Conservation (phyloP, 345 rosid species). For the Mangifera indica region DNA sequence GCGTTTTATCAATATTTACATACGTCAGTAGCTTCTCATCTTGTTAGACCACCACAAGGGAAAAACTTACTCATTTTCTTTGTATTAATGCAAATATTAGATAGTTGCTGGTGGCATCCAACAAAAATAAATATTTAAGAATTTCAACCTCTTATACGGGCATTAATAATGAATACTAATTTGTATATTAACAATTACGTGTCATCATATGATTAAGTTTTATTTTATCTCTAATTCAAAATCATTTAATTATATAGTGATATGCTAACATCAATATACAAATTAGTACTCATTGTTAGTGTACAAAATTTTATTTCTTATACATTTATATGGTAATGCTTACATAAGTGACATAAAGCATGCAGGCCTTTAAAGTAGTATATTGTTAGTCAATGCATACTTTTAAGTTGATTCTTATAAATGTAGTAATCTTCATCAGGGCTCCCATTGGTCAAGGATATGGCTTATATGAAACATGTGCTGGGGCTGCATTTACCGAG, state of each 20-base stretch:
- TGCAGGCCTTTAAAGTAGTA: not conserved
- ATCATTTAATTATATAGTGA: too few species aligned
- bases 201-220: not conserved
- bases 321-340: not conserved
- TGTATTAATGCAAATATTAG: not conserved
- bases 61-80: constrained; percentile 17
- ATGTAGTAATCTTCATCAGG: constrained; percentile 31
- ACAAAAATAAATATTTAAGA: not conserved
- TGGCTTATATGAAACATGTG: constrained; percentile 93
- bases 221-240: too few species aligned
- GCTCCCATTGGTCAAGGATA: constrained; percentile 87
- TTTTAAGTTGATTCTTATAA: too few species aligned
- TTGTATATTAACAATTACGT: not conserved
- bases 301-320: too few species aligned
- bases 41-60: not conserved
- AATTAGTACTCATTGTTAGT: too few species aligned
- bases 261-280: too few species aligned
- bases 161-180: too few species aligned
- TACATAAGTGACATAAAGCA: not conserved
- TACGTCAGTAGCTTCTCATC: constrained; percentile 54
- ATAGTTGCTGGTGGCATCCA: not conserved
- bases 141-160: not conserved
- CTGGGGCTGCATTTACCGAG: constrained; percentile 86
- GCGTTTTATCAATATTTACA: constrained; percentile 83
- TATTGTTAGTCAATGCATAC: not conserved